A percentile compares a stretch with the other conserved stretches of the same genome.
phyloP scores from a whole-genome alignment of 108 stramenopile genomes.

The Phaeodactylum tricornutum region DNA sequence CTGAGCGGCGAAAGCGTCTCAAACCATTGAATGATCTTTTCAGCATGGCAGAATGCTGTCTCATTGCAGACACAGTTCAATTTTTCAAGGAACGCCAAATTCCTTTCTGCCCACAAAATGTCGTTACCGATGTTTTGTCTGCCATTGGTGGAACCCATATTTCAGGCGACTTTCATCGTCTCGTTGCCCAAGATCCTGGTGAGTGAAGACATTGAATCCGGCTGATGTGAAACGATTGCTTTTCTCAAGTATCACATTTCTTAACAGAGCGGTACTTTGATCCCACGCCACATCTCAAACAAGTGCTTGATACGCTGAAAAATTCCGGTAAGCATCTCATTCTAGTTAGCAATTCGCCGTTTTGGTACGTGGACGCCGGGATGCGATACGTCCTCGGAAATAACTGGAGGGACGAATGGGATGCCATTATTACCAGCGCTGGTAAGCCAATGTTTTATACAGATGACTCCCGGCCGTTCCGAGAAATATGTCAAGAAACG shows the following conservation, averaged over 20 bases:
- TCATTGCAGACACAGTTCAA: slow-evolving; percentile 93
- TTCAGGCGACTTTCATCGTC: slow-evolving; percentile 89
- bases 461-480: slow-evolving; percentile 71
- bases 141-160: slow-evolving; percentile 86
- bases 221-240: no score
- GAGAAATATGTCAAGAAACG: slow-evolving; percentile 56
- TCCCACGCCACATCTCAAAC: slow-evolving; percentile 61
- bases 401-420: slow-evolving; percentile 79
- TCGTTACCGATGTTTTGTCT: slow-evolving; percentile 77
- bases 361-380: slow-evolving; percentile 89
- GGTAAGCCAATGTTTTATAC: slow-evolving; percentile 94
- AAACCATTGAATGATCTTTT: slow-evolving; percentile 94
- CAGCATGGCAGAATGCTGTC: slow-evolving; percentile 91
- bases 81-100: slow-evolving; percentile 78
- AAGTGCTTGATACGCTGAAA: slow-evolving; percentile 55
- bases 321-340: slow-evolving; percentile 63
- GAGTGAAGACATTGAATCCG: neutral
- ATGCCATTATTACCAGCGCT: slow-evolving; percentile 70
- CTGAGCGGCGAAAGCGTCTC: slow-evolving; percentile 57
- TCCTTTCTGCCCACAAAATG: slow-evolving; percentile 62
- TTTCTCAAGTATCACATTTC: no score
- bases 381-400: slow-evolving; percentile 89
- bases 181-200: slow-evolving; percentile 67
- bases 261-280: slow-evolving; percentile 49
- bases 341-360: slow-evolving; percentile 85